Base-by-base conservation (phyloP, 2,329 filamentous ascomycete genomes). In the Gaeumannomyces tritici region DNA sequence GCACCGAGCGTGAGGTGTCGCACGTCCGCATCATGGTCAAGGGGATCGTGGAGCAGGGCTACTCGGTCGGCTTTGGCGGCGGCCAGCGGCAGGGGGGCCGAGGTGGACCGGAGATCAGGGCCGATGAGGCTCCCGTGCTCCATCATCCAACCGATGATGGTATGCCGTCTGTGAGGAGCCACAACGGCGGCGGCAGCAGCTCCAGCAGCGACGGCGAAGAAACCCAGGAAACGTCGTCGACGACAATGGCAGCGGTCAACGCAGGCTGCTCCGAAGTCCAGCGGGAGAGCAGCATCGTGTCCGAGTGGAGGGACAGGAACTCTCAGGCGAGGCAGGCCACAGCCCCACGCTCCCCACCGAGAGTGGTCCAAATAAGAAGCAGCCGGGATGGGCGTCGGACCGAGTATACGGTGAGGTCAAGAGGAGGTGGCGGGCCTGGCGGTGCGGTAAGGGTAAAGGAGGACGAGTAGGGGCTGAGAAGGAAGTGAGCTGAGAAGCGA, bases 1-100 rank as follows among this genome's bases (percentile, higher is more conserved):
- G 66, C 26, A 64, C 66, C 62, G 63, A 65, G 60, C 57, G 65
- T 27, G 66, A 67, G 63, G 62, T 66, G 18, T 66, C 64, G 2
- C 64, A 62, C 26, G 63, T 63, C 27, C 60, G 66, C 21, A 62
- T 67, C 60, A 66, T 67, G 65, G 26, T 66, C 47, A 63, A 61
- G 55, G 65, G 65, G 61, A 61, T 64, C 26, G 61, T 63, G 4
- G 58, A 61, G 5, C 55, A 59, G 4, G 62, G 64, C 0, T 59
- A 61, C 11, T 15, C 42, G 6, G 21, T 6, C n/a, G 21, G 42
- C 42, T 51, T n/a, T 51, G 42, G 18, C 6, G 58, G 31, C 12
- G 18, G 27, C 26, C 27, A 2, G 15, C 3, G 13, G 24, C 26
- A 60, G 18, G 59, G 28, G 31, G 11, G 13, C 26, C 3, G 42